Percentiles rank a stretch among this genome's conserved stretches.
Conservation (phyloP, 495 filamentous ascomycete species). For the Hypoxylon perforatum region DNA sequence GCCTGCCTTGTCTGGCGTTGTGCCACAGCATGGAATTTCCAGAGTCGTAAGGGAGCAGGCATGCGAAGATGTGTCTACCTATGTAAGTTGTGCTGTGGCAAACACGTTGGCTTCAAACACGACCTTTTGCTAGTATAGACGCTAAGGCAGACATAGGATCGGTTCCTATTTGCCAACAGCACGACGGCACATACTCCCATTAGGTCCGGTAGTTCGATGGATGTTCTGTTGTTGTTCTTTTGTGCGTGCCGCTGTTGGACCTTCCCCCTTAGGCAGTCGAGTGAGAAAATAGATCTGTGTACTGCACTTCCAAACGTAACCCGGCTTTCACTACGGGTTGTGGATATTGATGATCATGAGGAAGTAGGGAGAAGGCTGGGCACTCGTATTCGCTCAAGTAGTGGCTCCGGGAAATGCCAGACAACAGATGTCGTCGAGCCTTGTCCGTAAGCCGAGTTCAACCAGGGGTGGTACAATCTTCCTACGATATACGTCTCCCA, state of each 20-base stretch:
- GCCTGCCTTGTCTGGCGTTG: constrained; percentile 35
- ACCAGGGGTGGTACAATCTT: constrained; percentile 3
- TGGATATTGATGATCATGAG: no score
- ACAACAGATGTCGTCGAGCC: constrained; percentile 23
- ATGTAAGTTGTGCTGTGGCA: constrained; percentile 41
- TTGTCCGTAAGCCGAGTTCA: constrained; percentile 19
- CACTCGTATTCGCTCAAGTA: constrained; percentile 47
- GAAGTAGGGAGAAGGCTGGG: constrained; percentile 41
- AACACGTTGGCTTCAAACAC: constrained; percentile 42
- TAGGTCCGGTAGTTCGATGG: constrained; percentile 19
- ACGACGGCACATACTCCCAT: constrained; percentile 32
- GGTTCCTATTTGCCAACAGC: constrained; percentile 28
- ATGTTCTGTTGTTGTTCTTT: constrained; percentile 20
- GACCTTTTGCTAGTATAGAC: constrained; percentile 37
- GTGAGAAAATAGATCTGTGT: constrained; percentile 40
- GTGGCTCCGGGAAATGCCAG: constrained; percentile 39
- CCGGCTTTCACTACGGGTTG: constrained; percentile 42
- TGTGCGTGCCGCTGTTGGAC: constrained; percentile 37
- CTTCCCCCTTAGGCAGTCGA: constrained; percentile 35
- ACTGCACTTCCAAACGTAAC: constrained; percentile 44
- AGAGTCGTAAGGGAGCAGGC: constrained; percentile 36
- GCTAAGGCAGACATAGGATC: constrained; percentile 30
- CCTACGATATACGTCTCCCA: constrained; percentile 21
- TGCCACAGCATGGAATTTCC: constrained; percentile 37
- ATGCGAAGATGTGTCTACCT: constrained; percentile 33